phyloP scores from a whole-genome alignment of 768 basidiomycete genomes.

The Termitomyces sp. region DNA sequence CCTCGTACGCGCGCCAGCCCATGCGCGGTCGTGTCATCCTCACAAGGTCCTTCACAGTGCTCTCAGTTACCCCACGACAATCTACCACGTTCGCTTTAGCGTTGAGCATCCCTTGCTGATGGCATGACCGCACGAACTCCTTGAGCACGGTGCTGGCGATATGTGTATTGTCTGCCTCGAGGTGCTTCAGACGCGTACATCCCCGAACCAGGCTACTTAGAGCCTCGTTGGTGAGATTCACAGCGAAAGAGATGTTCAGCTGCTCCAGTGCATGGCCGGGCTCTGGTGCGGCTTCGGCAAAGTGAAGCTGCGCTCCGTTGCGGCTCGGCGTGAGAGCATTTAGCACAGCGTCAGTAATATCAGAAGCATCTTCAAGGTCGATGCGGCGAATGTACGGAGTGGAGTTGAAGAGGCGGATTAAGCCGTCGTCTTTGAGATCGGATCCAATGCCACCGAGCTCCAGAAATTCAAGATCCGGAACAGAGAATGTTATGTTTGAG shows the following conservation, averaged over 20 bases:
- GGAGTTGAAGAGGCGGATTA: conserved; percentile 66
- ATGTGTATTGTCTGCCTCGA: conserved; percentile 83
- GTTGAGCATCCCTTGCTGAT: conserved; percentile 44
- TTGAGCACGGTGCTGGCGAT: conserved; percentile 58
- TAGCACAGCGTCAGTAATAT: conserved; percentile 74
- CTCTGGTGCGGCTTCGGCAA: conserved; percentile 28
- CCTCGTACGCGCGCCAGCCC: conserved; percentile 77
- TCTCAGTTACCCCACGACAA: conserved; percentile 69
- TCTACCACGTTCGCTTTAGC: conserved; percentile 71
- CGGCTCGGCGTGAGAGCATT: conserved; percentile 54
- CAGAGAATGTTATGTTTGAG: conserved; percentile 63
- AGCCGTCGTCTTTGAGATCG: conserved; percentile 69
- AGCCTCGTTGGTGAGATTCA: conserved; percentile 61
- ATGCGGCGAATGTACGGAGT: conserved; percentile 71
- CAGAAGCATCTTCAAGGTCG: conserved; percentile 82
- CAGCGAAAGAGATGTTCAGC: conserved; percentile 66
- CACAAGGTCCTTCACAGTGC: conserved; percentile 59
- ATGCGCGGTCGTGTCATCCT: conserved; percentile 59
- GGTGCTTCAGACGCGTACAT: conserved; percentile 58
- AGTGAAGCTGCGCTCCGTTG: not conserved
- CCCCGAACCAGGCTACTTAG: conserved; percentile 60
- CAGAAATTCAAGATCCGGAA: conserved; percentile 73
- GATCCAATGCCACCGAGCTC: conserved; percentile 77
- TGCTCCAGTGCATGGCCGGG: conserved; percentile 73
- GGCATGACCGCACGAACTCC: conserved; percentile 62